phyloP scores from a whole-genome alignment of 768 basidiomycete genomes.

The Nevesoporus exiguus region DNA sequence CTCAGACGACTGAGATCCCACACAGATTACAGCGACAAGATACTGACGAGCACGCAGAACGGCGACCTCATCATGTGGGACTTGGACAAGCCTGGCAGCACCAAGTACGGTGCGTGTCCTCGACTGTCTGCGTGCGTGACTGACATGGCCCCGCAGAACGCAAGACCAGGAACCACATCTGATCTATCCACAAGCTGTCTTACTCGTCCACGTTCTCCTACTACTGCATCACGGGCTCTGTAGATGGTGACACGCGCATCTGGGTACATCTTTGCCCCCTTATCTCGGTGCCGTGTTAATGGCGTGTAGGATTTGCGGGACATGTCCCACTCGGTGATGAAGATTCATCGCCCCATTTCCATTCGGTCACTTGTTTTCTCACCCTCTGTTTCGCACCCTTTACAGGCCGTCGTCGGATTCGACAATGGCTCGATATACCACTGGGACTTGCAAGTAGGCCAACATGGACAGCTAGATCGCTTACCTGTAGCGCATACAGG shows the following conservation, averaged over 20 bases:
- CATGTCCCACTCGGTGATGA: conserved; percentile 62
- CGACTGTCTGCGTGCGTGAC: conserved; percentile 6
- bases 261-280: conserved; percentile 52
- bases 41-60: conserved; percentile 75
- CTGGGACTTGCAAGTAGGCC: too few relatives aligned
- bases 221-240: conserved; percentile 77
- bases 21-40: conserved; percentile 67
- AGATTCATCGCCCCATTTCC: conserved; percentile 65
- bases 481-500: too few relatives aligned
- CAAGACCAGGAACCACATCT: conserved; percentile 62
- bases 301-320: conserved; percentile 65
- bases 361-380: conserved; percentile 72
- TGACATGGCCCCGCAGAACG: conserved; percentile 43
- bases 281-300: not conserved
- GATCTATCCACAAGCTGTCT: conserved; percentile 67
- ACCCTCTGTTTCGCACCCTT: conserved; percentile 57
- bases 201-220: conserved; percentile 65
- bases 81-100: conserved; percentile 57
- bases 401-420: conserved; percentile 27
- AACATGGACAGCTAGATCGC: too few relatives aligned
- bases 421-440: too few relatives aligned
- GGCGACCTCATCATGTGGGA: conserved; percentile 87
- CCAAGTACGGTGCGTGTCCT: conserved; percentile 61
- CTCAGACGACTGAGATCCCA: conserved; percentile 1
- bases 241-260: conserved; percentile 75